Conservation (phyloP, 2,329 filamentous ascomycete genomes). For the Fusarium aywerte region DNA sequence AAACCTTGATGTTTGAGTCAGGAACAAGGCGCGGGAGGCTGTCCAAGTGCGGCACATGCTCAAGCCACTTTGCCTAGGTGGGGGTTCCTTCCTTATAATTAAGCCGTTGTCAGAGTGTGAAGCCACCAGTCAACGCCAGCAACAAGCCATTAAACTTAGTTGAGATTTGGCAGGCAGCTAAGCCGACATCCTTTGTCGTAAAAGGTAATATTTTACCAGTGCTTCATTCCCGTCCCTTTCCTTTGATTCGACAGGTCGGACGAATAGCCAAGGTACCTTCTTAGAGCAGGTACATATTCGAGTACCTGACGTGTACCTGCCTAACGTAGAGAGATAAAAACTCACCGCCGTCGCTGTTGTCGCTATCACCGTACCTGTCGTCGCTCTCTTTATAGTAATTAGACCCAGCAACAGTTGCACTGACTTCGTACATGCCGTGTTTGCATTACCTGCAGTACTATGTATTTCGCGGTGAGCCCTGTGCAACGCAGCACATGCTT, state of each 20-base stretch:
- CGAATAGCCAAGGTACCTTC: background rate
- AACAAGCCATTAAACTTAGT: constrained; percentile 20
- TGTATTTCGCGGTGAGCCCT: constrained; percentile 16
- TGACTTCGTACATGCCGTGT: constrained; percentile 38
- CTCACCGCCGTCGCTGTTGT: constrained; percentile 21
- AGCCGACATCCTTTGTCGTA: constrained; percentile 13
- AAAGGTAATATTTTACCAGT: constrained; percentile 4
- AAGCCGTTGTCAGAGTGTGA: constrained; percentile 30
- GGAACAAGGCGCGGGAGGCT: constrained; percentile 34
- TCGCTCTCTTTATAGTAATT: background rate
- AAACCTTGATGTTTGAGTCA: constrained; percentile 36
- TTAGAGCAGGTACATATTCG: background rate
- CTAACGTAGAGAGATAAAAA: background rate
- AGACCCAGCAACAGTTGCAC: constrained; percentile 19
- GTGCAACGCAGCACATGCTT: constrained; percentile 7
- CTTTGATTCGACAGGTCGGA: background rate
- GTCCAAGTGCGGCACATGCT: constrained; percentile 32
- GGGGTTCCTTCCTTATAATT: constrained; percentile 28
- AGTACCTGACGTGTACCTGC: constrained; percentile 2
- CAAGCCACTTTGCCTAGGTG: constrained; percentile 28
- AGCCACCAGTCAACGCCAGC: constrained; percentile 29
- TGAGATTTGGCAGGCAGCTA: constrained; percentile 32
- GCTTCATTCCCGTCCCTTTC: background rate
- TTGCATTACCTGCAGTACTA: constrained; percentile 9
- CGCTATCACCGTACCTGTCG: background rate